Base-by-base conservation (phyloP, 495 filamentous ascomycete genomes). In the Cudoniella acicularis region DNA sequence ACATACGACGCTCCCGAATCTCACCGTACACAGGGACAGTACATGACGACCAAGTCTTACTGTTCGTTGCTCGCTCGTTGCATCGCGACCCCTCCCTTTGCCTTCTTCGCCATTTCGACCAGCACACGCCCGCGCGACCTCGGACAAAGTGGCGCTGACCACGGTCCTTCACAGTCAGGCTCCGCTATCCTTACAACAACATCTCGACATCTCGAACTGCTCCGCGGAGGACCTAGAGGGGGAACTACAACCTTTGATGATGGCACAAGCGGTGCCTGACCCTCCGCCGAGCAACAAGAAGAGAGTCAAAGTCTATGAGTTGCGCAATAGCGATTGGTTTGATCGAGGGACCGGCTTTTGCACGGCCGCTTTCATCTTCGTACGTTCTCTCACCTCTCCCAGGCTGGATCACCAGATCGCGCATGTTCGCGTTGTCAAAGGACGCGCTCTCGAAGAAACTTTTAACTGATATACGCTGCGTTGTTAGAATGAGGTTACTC, bases 291-390 rank as follows among this genome's bases (percentile, higher is more conserved):
- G 87, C 77, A 90, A 92, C 74, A 91, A 88, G 82, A 96, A 92
- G 80, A 88, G 94, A 79, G 94, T 98, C 66, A 98, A 98, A 79
- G 94, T 98, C 65, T 98, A 98, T 73, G 94, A 98, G 77, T 82
- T 98, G 62, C 90, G 87, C 67, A 91, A 96, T 74, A 96, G 94
- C 81, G 95, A 98, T 82, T 98, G 94, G 94, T 96, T 92, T 71
- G 94, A 98, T 75, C 81, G 95, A 60, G 94, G 94, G 52, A 98
- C 94, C 18, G 94, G 94, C 47, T 98, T 97, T 73, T 98, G 94
- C 72, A 89, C 81, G 22, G 92, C 91, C 63, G 50, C 56, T 10
- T 83, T 89, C 58, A 74, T 86, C 50, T 81, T 85, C 71, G 92
- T 97, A 83, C 80, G 90, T 77, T 56, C 60, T 46, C 53, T 51